Evolutionary conservation across 192 early-diverging fungal genomes (phyloP).

Genomic region (Coemansia pectinata): DNA sequence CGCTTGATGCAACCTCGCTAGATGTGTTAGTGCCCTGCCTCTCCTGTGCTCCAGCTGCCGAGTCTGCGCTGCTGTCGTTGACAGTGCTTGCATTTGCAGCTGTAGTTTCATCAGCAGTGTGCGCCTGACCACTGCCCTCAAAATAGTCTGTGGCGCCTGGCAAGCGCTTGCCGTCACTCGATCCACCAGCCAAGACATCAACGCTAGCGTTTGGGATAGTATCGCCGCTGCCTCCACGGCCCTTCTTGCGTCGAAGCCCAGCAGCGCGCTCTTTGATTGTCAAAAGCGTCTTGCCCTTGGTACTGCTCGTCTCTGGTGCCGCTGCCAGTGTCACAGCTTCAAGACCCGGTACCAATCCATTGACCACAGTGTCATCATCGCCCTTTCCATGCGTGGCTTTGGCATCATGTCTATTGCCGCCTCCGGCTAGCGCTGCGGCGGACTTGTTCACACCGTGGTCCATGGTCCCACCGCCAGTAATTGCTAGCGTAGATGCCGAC

Average conservation of each 20-base stretch:
- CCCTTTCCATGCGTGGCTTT: background rate
- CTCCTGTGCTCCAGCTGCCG: conserved; percentile 11
- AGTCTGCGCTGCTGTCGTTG: background rate
- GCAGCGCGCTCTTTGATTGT: conserved; percentile 36
- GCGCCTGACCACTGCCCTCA: background rate
- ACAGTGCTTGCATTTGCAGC: background rate
- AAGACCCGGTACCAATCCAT: background rate
- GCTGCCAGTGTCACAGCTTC: conserved; percentile 4
- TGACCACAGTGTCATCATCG: background rate
- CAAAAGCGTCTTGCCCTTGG: conserved; percentile 19
- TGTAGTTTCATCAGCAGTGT: background rate
- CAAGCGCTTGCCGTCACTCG: conserved; percentile 25
- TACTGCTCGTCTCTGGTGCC: background rate
- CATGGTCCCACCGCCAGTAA: background rate
- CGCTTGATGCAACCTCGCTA: conserved; percentile 37
- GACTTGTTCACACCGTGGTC: background rate
- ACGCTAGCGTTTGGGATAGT: background rate
- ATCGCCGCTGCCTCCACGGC: conserved; percentile 19
- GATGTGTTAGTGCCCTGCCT: conserved; percentile 16
- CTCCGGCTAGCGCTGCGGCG: background rate
- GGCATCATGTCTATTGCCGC: background rate
- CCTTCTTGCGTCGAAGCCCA: conserved; percentile 43
- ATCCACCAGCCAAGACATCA: conserved; percentile 1
- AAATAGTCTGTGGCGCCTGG: background rate
- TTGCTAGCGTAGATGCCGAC: conserved; percentile 10